Evolutionary conservation across 148 eudicot species (phyloP).

Genomic region (Rhododendron ferrugineum): DNA sequence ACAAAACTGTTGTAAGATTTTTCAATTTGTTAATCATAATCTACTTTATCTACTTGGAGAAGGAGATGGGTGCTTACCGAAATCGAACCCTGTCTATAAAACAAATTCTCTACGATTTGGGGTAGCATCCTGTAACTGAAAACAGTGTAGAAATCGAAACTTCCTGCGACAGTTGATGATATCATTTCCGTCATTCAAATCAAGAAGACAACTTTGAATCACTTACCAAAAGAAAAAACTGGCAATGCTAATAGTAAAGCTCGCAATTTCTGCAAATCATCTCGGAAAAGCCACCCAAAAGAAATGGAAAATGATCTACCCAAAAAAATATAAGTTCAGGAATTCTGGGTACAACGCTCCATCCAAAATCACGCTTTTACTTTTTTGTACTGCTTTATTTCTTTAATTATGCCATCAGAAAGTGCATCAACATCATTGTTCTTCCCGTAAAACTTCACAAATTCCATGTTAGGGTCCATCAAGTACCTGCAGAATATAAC

Average conservation of each 20-base stretch:
- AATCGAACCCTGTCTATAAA: too few species aligned
- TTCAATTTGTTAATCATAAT: too few species aligned
- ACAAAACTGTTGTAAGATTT: too few species aligned
- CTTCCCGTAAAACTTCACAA: slow-evolving; percentile 86
- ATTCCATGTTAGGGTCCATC: slow-evolving; percentile 91
- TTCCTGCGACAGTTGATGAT: neutral
- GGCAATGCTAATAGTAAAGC: neutral
- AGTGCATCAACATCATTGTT: slow-evolving; percentile 63
- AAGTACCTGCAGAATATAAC: slow-evolving; percentile 60
- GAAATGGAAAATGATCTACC: neutral
- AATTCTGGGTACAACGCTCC: neutral
- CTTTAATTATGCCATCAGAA: slow-evolving; percentile 68
- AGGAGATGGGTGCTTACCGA: too few species aligned
- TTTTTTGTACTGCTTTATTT: slow-evolving; percentile 67
- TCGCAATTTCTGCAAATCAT: neutral
- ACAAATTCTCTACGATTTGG: too few species aligned
- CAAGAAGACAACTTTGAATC: neutral
- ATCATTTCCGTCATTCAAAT: neutral
- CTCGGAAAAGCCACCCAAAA: neutral
- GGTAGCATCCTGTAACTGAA: neutral
- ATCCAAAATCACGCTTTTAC: slow-evolving; percentile 18
- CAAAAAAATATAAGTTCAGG: neutral
- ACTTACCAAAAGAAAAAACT: neutral
- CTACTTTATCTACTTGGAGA: too few species aligned
- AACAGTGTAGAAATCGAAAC: neutral